Percentiles rank a stretch among this genome's conserved stretches.
Evolutionary conservation across 139 green algal genomes (phyloP).

Genomic region (Eudorina sp.): DNA sequence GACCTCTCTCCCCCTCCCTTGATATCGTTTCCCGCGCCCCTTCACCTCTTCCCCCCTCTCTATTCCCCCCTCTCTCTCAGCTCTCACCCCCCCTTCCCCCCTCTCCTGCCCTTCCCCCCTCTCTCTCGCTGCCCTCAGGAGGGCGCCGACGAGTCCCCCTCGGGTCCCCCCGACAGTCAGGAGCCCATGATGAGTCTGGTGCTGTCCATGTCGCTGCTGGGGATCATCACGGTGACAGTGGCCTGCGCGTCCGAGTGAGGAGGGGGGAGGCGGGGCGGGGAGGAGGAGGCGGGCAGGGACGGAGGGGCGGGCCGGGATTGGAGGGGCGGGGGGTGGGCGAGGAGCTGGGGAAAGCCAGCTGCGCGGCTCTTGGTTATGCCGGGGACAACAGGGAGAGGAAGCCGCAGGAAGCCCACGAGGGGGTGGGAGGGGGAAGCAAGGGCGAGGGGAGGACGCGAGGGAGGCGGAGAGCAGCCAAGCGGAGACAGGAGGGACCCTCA

Average conservation of each 20-base stretch:
- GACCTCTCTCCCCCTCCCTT: no score
- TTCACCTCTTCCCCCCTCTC: not conserved
- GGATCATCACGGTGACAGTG: slow-evolving; percentile 77
- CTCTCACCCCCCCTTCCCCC: not conserved
- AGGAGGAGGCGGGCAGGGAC: not conserved
- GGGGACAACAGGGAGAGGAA: no score
- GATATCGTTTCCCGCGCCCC: not conserved
- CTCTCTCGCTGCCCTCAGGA: not conserved
- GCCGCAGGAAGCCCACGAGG: no score
- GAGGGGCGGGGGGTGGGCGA: no score
- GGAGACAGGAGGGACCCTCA: no score
- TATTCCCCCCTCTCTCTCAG: not conserved
- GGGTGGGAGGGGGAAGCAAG: no score
- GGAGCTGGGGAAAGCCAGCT: no score
- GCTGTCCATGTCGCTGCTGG: slow-evolving; percentile 67
- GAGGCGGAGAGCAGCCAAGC: no score
- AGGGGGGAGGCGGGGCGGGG: not conserved
- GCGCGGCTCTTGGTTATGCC: no score
- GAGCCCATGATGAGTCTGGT: slow-evolving; percentile 75
- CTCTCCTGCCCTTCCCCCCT: not conserved
- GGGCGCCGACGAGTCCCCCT: not conserved
- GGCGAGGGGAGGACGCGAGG: no score
- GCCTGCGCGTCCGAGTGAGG: slow-evolving; percentile 80
- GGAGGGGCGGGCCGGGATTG: no score
- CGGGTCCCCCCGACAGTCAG: slow-evolving; percentile 48